Percentiles rank a stretch among this genome's conserved stretches.
Evolutionary conservation across 495 filamentous ascomycete species (phyloP).

Genomic region (Neurospora discreta): DNA sequence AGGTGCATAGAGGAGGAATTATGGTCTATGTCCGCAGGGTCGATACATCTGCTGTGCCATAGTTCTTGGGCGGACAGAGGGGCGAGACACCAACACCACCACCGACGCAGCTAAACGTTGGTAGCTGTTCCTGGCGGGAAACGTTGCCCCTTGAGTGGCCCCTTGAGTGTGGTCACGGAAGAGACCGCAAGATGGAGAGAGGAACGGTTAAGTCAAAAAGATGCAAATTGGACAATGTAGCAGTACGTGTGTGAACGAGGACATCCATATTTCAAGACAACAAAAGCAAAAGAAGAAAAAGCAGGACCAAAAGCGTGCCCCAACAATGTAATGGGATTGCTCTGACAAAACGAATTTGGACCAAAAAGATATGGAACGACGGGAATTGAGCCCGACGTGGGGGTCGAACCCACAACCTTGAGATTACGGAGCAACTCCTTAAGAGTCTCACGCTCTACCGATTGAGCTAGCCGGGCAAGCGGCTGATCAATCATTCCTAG

Average conservation of each 20-base stretch:
- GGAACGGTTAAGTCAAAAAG: no score
- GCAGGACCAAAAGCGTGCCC: background rate
- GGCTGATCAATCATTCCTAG: background rate
- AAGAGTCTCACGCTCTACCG: slow-evolving; percentile 80
- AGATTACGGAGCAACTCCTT: slow-evolving; percentile 20
- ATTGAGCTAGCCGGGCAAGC: slow-evolving; percentile 56
- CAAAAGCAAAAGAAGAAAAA: no score
- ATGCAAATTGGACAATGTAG: no score
- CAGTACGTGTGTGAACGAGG: no score
- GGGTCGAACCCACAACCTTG: background rate
- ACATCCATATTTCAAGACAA: no score
- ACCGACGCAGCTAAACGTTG: background rate
- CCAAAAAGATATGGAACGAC: background rate
- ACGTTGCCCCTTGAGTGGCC: background rate
- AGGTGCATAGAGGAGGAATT: background rate
- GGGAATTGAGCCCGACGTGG: background rate
- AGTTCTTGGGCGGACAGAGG: background rate
- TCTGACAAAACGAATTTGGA: background rate
- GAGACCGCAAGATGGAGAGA: no score
- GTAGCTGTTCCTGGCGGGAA: background rate
- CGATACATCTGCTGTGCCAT: background rate
- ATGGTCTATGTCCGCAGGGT: background rate
- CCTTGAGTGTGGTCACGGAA: background rate
- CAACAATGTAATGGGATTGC: no score
- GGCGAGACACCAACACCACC: background rate